Base-by-base conservation (phyloP, 2,329 filamentous ascomycete species). In the Penicillium thymicola region DNA sequence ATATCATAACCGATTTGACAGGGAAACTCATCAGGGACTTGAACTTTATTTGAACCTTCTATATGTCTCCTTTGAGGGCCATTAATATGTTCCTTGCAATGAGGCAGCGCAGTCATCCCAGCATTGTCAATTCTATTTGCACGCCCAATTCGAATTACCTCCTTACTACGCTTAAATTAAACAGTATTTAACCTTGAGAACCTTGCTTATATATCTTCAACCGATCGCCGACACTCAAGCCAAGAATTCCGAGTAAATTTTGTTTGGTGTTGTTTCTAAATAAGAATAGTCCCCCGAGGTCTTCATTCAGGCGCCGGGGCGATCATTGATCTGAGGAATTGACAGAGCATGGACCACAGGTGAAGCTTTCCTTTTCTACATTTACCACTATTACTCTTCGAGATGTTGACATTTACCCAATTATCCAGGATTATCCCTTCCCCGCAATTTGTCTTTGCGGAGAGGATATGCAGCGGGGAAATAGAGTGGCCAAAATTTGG, bases 141-240 rank as follows among this genome's bases (percentile, higher is more conserved):
- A 51, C 25, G 51, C 30, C n/a, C 25, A 49, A 27, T 42, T 59
- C 11, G 28, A 59, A 59, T 57, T 51, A 59, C 27, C 25, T 34
- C 10, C 44, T 41, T 53, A 18, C 23, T 21, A 36, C 40, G 46
- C 51, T 57, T 51, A 52, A 61, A 44, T 34, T 40, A 41, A 46
- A 48, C n/a, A 48, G 11, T 28, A 27, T 3, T 2, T 27, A 25
- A 23, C 21, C 5, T 4, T 41, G 18, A 14, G 23, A 25, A 23
- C n/a, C 7, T 16, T 4, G 23, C 5, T 21, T 10, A 37, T 18
- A 10, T 27, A 32, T 53, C 27, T 34, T 46, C 10, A 5, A 27
- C 14, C 14, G 8, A 42, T 27, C 0, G 1, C 16, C 21, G 16
- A 27, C 7, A 32, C 30, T 13, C 11, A 32, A 13, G 11, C 8